Evolutionary conservation across 2,329 filamentous ascomycete genomes (phyloP), one percentile per base, ranked within the genome.

Genomic region (Exophiala viscosa): DNA sequence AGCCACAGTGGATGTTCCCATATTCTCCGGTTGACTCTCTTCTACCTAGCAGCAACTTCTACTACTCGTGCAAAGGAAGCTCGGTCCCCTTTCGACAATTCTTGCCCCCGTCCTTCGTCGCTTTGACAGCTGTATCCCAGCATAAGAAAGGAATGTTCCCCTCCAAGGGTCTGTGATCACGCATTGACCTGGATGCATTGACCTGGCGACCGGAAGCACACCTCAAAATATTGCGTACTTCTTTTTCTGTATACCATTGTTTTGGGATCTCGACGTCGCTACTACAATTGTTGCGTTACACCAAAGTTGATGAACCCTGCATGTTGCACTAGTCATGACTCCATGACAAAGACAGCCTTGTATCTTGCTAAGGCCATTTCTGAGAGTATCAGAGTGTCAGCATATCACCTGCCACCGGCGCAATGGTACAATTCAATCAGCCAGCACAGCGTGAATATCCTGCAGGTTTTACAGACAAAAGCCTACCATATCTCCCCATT

Each of bases 111-210:
- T 17, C 39, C 36, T 47, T n/a, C 49, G 20, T 44, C 13, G 46
- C 41, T 46, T 35, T 35, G 42, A 32, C 23, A 6, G 40, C 15
- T 49, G 9, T 20, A 34, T 18, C 9, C 33, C 20, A 39, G 41
- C 40, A 54, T 54, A 54, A 54, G 49, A 13, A 40, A 54, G 45
- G 51, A 54, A 54, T 54, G 40, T 40, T 48, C 46, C 45, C 46
- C 33, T 18, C 39, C 40, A 31, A 14, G n/a, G 23, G 28, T 36
- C 31, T 28, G 20, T 33, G 10, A 38, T 17, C 33, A 43, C 43
- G 46, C 51, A 20, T 45, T 48, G 34, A 48, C 32, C 46, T 18
- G 31, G 18, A 48, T 39, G 38, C 34, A 36, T 36, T 15, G 14
- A 36, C 34, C 34, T 15, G 34, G 14, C 34, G 14, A 36, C 34